Evolutionary conservation across 2,329 filamentous ascomycete species (phyloP).

Genomic region (Botrytis deweyae): DNA sequence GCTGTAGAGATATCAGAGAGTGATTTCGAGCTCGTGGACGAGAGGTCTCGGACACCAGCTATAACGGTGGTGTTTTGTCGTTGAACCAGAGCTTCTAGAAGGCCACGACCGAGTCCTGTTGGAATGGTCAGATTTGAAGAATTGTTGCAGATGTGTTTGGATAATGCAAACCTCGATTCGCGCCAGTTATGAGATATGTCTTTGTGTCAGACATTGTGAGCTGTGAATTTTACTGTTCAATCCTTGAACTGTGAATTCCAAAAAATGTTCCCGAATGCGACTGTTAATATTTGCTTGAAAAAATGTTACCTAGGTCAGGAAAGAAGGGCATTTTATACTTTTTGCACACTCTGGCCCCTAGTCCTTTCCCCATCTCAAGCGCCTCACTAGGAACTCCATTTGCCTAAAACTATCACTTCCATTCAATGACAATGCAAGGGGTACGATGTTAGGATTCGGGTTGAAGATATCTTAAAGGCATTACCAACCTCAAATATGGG

Average conservation of each 20-base stretch:
- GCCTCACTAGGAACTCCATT: neutral
- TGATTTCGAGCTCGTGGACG: conserved; percentile 32
- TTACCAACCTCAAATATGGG: no score
- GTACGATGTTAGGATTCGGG: neutral
- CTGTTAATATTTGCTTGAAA: no score
- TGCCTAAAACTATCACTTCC: neutral
- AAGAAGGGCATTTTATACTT: neutral
- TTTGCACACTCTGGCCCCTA: neutral
- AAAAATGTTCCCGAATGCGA: neutral
- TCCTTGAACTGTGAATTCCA: neutral
- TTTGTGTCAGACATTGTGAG: conserved; percentile 5
- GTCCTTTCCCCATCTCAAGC: neutral
- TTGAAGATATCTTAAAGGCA: neutral
- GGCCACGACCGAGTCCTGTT: conserved; percentile 39
- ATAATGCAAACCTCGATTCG: conserved; percentile 39
- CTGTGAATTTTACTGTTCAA: neutral
- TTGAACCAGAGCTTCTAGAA: conserved; percentile 30
- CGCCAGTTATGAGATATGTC: conserved; percentile 40
- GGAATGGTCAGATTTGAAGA: neutral
- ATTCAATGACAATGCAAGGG: neutral
- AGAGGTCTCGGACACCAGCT: conserved; percentile 43
- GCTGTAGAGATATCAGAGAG: conserved; percentile 43
- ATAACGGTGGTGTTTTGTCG: conserved; percentile 28
- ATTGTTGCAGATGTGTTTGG: no score
- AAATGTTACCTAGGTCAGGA: neutral